Conservation (phyloP, 2,329 filamentous ascomycete genomes). For the Fusarium verticillioides region DNA sequence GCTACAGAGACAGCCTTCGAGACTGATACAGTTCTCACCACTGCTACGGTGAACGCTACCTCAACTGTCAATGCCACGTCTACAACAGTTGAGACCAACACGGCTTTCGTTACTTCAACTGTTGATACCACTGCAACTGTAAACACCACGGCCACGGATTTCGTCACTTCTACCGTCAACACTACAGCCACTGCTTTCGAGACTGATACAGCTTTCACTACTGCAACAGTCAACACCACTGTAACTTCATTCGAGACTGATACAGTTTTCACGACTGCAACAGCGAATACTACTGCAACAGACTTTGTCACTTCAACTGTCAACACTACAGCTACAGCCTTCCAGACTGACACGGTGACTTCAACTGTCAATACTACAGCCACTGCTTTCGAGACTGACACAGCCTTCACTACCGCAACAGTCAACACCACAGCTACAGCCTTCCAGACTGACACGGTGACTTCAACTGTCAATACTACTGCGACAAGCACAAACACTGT, state of each 20-base stretch:
- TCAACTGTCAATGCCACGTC: background rate
- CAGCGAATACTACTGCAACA: background rate
- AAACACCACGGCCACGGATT: background rate
- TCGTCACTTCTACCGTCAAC: background rate
- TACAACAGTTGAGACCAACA: background rate
- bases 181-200: background rate
- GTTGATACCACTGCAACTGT: background rate
- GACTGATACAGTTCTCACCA: background rate
- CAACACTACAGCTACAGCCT: background rate
- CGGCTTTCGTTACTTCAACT: background rate
- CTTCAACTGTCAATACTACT: background rate
- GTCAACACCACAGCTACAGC: background rate
- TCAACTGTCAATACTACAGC: background rate
- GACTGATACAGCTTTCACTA: background rate
- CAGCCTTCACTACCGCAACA: background rate
- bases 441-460: background rate
- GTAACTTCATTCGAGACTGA: background rate
- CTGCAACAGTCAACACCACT: background rate
- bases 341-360: too few relatives aligned
- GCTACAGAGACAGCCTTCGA: background rate
- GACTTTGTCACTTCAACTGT: background rate
- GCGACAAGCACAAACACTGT: background rate
- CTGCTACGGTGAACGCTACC: background rate
- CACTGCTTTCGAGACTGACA: background rate
- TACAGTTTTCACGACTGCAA: background rate